These are phyloP conservation scores for Calonectria ilicicola DNA, from an alignment of 2,329 filamentous ascomycete species.

Conservation along the genomic window DNA sequence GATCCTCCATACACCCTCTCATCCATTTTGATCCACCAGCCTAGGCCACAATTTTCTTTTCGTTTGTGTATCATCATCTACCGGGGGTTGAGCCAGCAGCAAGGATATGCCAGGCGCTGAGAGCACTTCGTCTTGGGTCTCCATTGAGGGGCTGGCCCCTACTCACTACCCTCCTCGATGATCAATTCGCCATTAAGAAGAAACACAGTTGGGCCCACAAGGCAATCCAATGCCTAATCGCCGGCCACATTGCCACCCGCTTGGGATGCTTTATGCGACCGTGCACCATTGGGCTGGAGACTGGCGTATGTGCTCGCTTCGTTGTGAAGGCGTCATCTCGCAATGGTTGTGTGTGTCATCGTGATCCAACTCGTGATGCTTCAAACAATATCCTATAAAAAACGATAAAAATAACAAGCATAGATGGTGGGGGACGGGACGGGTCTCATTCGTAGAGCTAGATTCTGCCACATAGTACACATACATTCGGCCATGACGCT, in stretches of 20 bases:
- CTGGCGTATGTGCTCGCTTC: conserved; percentile 8
- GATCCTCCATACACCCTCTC: conserved; percentile 15
- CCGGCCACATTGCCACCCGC: conserved; percentile 1
- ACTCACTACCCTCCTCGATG: not conserved
- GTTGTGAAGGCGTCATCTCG: conserved; percentile 12
- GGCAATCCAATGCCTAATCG: conserved; percentile 35
- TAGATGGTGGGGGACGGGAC: conserved; percentile 11
- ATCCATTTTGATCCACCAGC: conserved; percentile 12
- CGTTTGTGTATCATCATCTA: conserved; percentile 6
- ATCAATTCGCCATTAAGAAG: conserved; percentile 35
- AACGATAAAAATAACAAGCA: not conserved
- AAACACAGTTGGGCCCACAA: conserved; percentile 35
- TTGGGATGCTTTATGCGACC: conserved; percentile 24
- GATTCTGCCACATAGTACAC: not conserved
- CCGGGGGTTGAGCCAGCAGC: not conserved
- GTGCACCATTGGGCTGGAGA: conserved; percentile 24
- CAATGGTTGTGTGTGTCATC: conserved; percentile 21
- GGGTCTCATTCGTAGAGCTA: not conserved
- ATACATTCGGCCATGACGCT: not conserved
- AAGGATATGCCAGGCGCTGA: conserved; percentile 10
- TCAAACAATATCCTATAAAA: conserved; percentile 19
- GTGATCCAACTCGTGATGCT: conserved; percentile 40
- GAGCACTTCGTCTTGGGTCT: not conserved
- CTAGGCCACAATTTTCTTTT: conserved; percentile 1
- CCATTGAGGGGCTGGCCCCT: not conserved